phyloP scores from a whole-genome alignment of 2,329 filamentous ascomycete species.

The Aureobasidium subglaciale region DNA sequence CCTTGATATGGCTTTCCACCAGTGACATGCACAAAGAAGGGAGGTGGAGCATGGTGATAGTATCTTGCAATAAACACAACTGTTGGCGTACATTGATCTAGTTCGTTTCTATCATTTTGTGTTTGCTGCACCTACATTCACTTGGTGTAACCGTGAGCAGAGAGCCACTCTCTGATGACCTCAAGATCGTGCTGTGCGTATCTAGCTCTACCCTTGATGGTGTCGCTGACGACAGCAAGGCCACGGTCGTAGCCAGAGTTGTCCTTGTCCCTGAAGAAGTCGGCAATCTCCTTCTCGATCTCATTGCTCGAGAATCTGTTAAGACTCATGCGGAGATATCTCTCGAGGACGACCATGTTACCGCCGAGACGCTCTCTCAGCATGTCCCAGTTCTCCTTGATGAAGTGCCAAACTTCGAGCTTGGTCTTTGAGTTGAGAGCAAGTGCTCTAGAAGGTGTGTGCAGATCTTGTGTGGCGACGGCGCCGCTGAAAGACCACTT shows the following conservation, averaged over 20 bases:
- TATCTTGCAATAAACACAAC: too few relatives aligned
- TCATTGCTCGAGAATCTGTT: constrained; percentile 68
- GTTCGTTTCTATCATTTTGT: background rate
- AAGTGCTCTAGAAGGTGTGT: constrained; percentile 68
- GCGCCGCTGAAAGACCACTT: constrained; percentile 72
- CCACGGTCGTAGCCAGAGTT: constrained; percentile 80
- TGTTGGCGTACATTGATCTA: background rate
- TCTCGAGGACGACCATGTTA: constrained; percentile 83
- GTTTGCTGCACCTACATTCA: background rate
- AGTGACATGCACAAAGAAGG: too few relatives aligned
- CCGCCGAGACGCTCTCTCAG: constrained; percentile 64
- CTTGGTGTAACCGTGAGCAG: constrained; percentile 47
- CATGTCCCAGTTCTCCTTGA: constrained; percentile 74
- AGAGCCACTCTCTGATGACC: constrained; percentile 72
- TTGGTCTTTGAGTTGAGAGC: constrained; percentile 67
- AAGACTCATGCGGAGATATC: constrained; percentile 73
- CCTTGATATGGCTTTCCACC: too few relatives aligned
- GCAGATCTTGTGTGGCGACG: constrained; percentile 82
- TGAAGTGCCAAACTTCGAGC: constrained; percentile 73
- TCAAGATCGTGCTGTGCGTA: constrained; percentile 73
- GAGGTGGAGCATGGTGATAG: too few relatives aligned
- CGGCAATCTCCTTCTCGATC: constrained; percentile 66
- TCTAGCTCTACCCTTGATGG: constrained; percentile 71
- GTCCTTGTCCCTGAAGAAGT: constrained; percentile 83
- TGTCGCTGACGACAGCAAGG: constrained; percentile 77